phyloP scores from a whole-genome alignment of 345 rosid species.

The Salix udensis region DNA sequence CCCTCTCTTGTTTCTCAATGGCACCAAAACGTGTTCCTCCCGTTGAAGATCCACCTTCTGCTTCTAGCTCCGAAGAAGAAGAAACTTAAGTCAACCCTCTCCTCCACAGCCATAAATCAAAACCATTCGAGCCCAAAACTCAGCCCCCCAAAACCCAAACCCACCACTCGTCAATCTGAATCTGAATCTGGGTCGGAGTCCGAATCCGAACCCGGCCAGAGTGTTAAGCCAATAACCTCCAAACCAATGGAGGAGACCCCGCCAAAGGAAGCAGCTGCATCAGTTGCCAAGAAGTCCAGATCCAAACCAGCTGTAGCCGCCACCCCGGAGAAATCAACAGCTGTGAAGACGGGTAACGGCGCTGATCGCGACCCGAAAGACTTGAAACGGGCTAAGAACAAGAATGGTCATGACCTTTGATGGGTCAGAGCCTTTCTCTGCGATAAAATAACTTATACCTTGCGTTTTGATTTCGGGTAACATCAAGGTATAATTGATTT shows the following conservation, averaged over 20 bases:
- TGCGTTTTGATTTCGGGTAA: background rate
- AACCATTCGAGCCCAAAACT: background rate
- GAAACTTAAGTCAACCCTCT: background rate
- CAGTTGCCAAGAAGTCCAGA: background rate
- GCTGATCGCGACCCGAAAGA: background rate
- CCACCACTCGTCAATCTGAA: background rate
- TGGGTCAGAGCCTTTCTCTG: slow-evolving; percentile 35
- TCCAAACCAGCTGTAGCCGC: background rate
- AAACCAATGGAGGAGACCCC: slow-evolving; percentile 10
- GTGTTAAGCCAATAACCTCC: slow-evolving; percentile 5
- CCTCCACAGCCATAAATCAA: background rate
- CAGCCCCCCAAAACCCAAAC: background rate
- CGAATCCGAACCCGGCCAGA: background rate
- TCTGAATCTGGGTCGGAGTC: background rate
- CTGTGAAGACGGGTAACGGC: slow-evolving; percentile 1
- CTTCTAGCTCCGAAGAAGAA: slow-evolving; percentile 26
- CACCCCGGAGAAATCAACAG: background rate
- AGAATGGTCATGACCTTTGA: slow-evolving; percentile 10
- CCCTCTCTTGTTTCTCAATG: slow-evolving; percentile 7
- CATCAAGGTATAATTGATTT: slow-evolving; percentile 38
- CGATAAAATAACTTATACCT: slow-evolving; percentile 36
- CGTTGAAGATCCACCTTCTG: slow-evolving; percentile 27
- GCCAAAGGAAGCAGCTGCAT: background rate
- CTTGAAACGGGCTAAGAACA: slow-evolving; percentile 25
- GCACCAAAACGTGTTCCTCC: slow-evolving; percentile 31